Evolutionary conservation across 2,329 filamentous ascomycete species (phyloP), one percentile per base, ranked within the genome.

Genomic region (Penicillium verrucosum): DNA sequence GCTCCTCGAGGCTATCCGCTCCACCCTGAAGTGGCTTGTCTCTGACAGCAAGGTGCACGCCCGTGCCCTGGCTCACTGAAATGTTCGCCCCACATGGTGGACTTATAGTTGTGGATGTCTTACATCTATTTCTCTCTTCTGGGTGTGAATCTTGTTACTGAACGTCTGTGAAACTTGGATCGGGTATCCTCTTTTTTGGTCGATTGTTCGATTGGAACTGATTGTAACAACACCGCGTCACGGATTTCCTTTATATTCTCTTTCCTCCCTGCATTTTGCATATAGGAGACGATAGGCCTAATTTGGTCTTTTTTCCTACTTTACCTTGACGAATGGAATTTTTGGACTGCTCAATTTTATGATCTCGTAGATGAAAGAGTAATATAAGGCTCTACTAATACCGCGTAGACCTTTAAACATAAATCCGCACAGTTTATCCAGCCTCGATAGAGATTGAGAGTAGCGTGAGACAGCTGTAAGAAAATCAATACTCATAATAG

Each of bases 21-120:
- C 69, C 54, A 72, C 70, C 30, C 43, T 70, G 44, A 66, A 65
- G 56, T 72, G 70, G 70, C 60, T 72, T 47, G 64, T 70, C 59
- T 67, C 64, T 21, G 64, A 71, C 51, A 68, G 70, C 64, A 63
- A 64, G 58, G 54, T 56, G 12, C 70, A 72, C 60, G 65, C 70
- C 23, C 70, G 70, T 58, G 65, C 66, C 48, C 53, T 69, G 46
- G 58, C 65, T 46, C 54, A 59, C 23, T 71, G 69, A 62, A 18
- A 63, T 45, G 40, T n/a, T 23, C 27, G 7, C 40, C 25, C 11
- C 12, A 11, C 10, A 25, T 32, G 27, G 9, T 52, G 41, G 48
- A 41, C 23, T 16, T 52, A 46, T 51, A 56, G 32, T 9, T 10
- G 16, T 45, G 25, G 25, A 44, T n/a, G 18, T 4, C 14, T 23